These are phyloP conservation scores for Endocalyx cinctus DNA, from an alignment of 2,329 filamentous ascomycete species.

Conservation along the genomic window DNA sequence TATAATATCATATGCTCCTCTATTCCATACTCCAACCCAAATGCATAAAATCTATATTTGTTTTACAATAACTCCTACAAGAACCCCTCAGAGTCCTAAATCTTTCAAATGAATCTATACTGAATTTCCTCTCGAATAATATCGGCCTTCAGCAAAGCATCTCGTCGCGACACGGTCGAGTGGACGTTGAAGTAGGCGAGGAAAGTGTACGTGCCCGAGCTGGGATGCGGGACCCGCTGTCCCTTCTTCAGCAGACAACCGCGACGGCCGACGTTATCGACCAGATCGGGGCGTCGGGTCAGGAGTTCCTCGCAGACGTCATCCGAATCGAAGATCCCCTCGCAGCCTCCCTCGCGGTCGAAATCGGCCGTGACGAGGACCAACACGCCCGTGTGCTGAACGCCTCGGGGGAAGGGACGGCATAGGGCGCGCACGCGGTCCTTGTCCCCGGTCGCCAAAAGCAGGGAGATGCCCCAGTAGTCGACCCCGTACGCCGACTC, in stretches of 20 bases:
- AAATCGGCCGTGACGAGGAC: slow-evolving; percentile 25
- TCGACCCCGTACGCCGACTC: slow-evolving; percentile 22
- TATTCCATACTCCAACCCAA: too few species aligned
- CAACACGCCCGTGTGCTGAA: slow-evolving; percentile 20
- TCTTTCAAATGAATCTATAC: too few species aligned
- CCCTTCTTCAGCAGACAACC: slow-evolving; percentile 23
- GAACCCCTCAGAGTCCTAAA: too few species aligned
- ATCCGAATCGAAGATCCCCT: slow-evolving; percentile 26
- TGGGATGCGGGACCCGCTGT: slow-evolving; percentile 21
- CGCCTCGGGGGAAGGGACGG: slow-evolving; percentile 15
- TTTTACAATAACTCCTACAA: too few species aligned
- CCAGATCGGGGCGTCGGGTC: slow-evolving; percentile 19
- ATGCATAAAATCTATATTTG: too few species aligned
- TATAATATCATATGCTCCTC: too few species aligned
- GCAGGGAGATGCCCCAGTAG: slow-evolving; percentile 21
- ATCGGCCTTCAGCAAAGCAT: slow-evolving; percentile 16
- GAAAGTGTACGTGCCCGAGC: slow-evolving; percentile 21
- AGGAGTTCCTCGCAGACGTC: slow-evolving; percentile 25
- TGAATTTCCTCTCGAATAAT: slow-evolving; percentile 17
- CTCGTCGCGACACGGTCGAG: slow-evolving; percentile 18
- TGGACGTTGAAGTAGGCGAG: slow-evolving; percentile 26
- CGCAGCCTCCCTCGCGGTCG: slow-evolving; percentile 10
- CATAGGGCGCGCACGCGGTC: slow-evolving; percentile 16
- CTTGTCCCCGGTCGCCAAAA: slow-evolving; percentile 16
- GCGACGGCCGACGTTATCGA: slow-evolving; percentile 15